Evolutionary conservation across 371 early-diverging fungal genomes (phyloP).

Genomic region (Mucor mucedo): DNA sequence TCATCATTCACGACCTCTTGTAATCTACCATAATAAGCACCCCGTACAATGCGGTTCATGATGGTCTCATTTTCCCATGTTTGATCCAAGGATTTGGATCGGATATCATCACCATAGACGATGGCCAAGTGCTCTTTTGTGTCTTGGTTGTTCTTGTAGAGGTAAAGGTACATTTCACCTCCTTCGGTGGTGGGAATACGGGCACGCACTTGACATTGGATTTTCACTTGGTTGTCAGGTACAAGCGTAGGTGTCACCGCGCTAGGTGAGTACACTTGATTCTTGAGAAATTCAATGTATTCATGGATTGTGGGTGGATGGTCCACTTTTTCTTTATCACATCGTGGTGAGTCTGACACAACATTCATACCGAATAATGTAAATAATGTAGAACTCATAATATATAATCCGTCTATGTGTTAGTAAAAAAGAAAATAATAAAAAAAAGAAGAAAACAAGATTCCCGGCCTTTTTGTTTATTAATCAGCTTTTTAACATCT

Average conservation of each 20-base stretch:
- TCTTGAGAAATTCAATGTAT: slow-evolving; percentile 52
- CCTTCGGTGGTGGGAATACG: slow-evolving; percentile 86
- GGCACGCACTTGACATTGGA: slow-evolving; percentile 80
- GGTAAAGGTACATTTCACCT: slow-evolving; percentile 83
- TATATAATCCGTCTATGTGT: too few relatives aligned
- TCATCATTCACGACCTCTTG: slow-evolving; percentile 55
- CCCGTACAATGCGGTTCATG: slow-evolving; percentile 78
- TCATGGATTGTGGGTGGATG: slow-evolving; percentile 49
- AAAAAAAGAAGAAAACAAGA: too few relatives aligned
- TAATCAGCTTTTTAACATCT: too few relatives aligned
- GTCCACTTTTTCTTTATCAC: slow-evolving; percentile 8
- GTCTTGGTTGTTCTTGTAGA: slow-evolving; percentile 87
- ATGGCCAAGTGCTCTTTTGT: slow-evolving; percentile 92
- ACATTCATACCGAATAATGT: slow-evolving; percentile 61
- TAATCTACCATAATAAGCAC: slow-evolving; percentile 73
- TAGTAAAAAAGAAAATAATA: too few relatives aligned
- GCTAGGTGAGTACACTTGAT: slow-evolving; percentile 50
- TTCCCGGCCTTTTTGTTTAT: too few relatives aligned
- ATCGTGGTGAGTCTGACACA: slow-evolving; percentile 34
- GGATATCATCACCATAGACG: slow-evolving; percentile 86
- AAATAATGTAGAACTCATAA: slow-evolving; percentile 41
- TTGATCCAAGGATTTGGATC: slow-evolving; percentile 70
- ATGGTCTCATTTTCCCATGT: slow-evolving; percentile 75
- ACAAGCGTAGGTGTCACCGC: slow-evolving; percentile 48
- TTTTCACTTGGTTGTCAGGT: slow-evolving; percentile 36